Percentiles rank a stretch among this genome's conserved stretches.
phyloP scores from a whole-genome alignment of 1,139 yeast genomes.

The Candida sp. region DNA sequence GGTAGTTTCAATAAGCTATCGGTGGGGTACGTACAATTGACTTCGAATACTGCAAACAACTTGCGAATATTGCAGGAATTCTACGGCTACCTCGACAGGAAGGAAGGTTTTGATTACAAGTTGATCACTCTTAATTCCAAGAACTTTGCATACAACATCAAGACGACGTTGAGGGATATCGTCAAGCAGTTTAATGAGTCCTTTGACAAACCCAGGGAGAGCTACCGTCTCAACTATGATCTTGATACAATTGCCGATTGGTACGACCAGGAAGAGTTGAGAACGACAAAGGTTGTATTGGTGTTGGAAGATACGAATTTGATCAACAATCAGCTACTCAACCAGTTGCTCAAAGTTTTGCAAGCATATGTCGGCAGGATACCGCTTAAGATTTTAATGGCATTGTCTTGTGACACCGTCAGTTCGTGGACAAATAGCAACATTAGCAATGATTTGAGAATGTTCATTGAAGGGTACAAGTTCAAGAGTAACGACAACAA shows the following conservation, averaged over 20 bases:
- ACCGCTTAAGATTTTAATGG: conserved; percentile 54
- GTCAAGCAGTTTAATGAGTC: conserved; percentile 31
- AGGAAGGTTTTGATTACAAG: conserved; percentile 21
- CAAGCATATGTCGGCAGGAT: conserved; percentile 37
- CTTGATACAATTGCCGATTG: conserved; percentile 56
- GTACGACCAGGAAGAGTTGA: conserved; percentile 24
- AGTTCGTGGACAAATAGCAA: conserved; percentile 41
- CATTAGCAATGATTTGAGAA: conserved; percentile 34
- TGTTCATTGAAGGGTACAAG: conserved; percentile 42
- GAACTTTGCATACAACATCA: conserved; percentile 41
- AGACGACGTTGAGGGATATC: conserved; percentile 41
- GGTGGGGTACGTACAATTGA: conserved; percentile 52
- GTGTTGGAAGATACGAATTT: conserved; percentile 72
- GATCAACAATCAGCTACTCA: conserved; percentile 52
- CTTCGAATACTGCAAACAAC: conserved; percentile 64
- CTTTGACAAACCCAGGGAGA: conserved; percentile 10
- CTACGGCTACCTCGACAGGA: conserved; percentile 22
- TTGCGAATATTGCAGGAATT: conserved; percentile 50
- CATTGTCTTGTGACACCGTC: conserved; percentile 51
- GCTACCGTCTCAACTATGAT: conserved; percentile 46
- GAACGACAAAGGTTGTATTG: conserved; percentile 32
- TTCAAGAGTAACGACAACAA: conserved; percentile 48
- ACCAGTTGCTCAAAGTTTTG: conserved; percentile 52
- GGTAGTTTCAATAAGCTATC: conserved; percentile 27
- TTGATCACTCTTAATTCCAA: conserved; percentile 46